phyloP scores from a whole-genome alignment of 371 early-diverging fungal genomes.

The Lichtheimia ornata region DNA sequence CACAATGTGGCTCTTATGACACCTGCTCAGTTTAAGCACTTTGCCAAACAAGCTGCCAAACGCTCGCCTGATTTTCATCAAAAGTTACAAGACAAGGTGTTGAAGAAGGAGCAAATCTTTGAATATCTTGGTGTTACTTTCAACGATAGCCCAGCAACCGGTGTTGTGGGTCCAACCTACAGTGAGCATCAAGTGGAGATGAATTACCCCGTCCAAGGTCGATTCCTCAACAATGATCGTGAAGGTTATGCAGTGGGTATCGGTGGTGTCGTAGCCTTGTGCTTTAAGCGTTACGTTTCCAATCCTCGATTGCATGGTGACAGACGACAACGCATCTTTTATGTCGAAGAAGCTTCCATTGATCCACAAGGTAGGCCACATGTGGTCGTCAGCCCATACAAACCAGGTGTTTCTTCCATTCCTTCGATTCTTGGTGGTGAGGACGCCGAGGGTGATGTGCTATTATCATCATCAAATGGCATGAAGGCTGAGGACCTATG shows the following conservation, averaged over 20 bases:
- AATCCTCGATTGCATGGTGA: conserved; percentile 26
- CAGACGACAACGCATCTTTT: conserved; percentile 59
- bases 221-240: conserved; percentile 54
- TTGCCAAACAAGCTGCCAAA: conserved; percentile 50
- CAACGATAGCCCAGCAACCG: conserved; percentile 15
- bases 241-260: conserved; percentile 63
- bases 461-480: conserved; percentile 2
- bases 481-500: conserved; percentile 24
- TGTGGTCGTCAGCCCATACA: conserved; percentile 36
- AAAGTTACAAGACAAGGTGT: conserved; percentile 34
- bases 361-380: conserved; percentile 64
- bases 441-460: neutral
- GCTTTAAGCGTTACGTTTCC: conserved; percentile 38
- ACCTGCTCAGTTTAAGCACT: conserved; percentile 60
- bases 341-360: conserved; percentile 63
- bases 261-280: conserved; percentile 64
- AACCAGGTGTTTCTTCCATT: conserved; percentile 3
- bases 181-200: conserved; percentile 28
- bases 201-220: conserved; percentile 60
- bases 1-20: conserved; percentile 57
- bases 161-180: conserved; percentile 37
- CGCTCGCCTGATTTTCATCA: conserved; percentile 59
- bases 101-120: conserved; percentile 36
- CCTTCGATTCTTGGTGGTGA: conserved; percentile 8
- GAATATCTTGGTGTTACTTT: conserved; percentile 27